These are phyloP conservation scores for Calycina herbarum DNA, from an alignment of 2,329 filamentous ascomycete species.

Conservation along the genomic window DNA sequence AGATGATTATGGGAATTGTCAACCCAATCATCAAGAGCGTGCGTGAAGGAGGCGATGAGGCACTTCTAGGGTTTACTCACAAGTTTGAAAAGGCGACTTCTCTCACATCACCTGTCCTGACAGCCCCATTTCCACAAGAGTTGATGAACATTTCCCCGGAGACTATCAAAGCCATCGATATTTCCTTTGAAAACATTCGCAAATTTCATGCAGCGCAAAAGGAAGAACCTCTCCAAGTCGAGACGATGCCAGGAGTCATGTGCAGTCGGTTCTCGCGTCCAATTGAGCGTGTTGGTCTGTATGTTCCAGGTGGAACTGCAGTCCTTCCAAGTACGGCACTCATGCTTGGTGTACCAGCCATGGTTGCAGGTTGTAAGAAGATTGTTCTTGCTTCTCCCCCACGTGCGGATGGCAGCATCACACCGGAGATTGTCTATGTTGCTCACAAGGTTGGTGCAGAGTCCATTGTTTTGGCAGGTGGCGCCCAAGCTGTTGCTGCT, in stretches of 20 bases:
- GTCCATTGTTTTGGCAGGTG: constrained; percentile 92
- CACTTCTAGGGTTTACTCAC: constrained; percentile 89
- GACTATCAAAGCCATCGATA: constrained; percentile 88
- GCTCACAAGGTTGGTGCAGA: constrained; percentile 96
- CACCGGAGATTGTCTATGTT: constrained; percentile 95
- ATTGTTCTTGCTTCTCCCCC: constrained; percentile 93
- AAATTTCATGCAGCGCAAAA: constrained; percentile 92
- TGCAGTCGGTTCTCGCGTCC: constrained; percentile 91
- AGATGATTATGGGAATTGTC: constrained; percentile 88
- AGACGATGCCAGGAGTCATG: constrained; percentile 96
- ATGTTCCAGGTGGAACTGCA: constrained; percentile 93
- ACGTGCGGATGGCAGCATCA: constrained; percentile 83
- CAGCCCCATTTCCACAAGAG: constrained; percentile 80
- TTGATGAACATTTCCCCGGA: constrained; percentile 84
- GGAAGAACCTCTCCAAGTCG: constrained; percentile 77
- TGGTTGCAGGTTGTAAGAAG: constrained; percentile 94
- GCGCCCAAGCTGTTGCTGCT: constrained; percentile 91
- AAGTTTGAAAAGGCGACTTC: constrained; percentile 97
- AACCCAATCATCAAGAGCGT: constrained; percentile 90
- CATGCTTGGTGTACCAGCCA: constrained; percentile 96
- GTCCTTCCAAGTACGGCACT: constrained; percentile 96
- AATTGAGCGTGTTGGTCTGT: constrained; percentile 94
- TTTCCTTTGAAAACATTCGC: constrained; percentile 90
- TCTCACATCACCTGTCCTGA: constrained; percentile 83
- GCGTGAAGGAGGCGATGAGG: constrained; percentile 78